A percentile compares a stretch with the other conserved stretches of the same genome.
Conservation (phyloP, 75 land plant species). For the Pinus albicaulis region DNA sequence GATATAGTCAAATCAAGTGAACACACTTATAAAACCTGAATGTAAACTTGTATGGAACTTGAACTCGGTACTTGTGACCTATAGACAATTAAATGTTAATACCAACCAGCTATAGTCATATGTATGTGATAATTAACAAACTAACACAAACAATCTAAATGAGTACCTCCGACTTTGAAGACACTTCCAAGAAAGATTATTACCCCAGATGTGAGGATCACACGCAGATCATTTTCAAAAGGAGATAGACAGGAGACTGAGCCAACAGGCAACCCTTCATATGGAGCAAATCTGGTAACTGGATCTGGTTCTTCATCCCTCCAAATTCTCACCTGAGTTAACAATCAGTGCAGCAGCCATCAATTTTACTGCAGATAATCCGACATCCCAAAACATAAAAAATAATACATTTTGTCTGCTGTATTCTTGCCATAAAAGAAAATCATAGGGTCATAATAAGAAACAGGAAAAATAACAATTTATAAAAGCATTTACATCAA, state of each 20-base stretch:
- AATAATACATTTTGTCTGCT: not conserved
- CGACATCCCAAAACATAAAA: not conserved
- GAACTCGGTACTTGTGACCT: not conserved
- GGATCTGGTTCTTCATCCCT: conserved; percentile 8
- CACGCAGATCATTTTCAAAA: conserved; percentile 13
- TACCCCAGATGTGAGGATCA: conserved; percentile 16
- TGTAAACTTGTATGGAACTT: not conserved
- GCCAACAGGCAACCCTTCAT: conserved; percentile 14
- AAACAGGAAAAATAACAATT: not conserved
- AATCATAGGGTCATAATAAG: not conserved
- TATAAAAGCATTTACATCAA: not conserved
- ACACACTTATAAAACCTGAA: not conserved
- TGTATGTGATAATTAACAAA: conserved; percentile 1
- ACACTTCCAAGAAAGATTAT: not conserved
- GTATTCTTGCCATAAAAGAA: not conserved
- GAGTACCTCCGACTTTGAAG: not conserved
- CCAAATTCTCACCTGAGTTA: conserved; percentile 23
- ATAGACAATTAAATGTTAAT: not conserved
- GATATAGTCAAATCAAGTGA: not conserved
- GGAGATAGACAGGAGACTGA: conserved; percentile 20
- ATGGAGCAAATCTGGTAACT: conserved; percentile 14
- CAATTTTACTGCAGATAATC: not conserved
- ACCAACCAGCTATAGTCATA: not conserved
- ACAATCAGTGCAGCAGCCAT: not conserved
- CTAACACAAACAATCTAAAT: conserved; percentile 5